Evolutionary conservation across 768 basidiomycete species (phyloP), one percentile per base, ranked within the genome.

Genomic region (Suillus paluster): DNA sequence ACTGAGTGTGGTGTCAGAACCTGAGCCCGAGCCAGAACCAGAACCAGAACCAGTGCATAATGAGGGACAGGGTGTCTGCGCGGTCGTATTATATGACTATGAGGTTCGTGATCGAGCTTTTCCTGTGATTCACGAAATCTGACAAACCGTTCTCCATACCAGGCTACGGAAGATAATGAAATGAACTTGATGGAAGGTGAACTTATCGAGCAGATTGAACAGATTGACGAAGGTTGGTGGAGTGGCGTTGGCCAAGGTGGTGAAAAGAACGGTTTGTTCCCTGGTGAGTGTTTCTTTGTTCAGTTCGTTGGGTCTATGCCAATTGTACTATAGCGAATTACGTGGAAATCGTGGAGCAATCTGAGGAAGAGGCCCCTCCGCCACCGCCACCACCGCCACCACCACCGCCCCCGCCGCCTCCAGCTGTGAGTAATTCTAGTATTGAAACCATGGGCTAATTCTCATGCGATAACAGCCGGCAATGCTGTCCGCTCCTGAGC

Each of bases 221-320:
- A 92, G 74, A 75, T 93, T 17, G 93, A 90, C 66, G 91, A 93
- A 67, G 92, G 92, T 7, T 99, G 96, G 96, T 97, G 95, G 96
- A 84, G 80, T 61, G 96, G 94, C 23, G 79, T 86, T 54, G 88
- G 87, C 34, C 76, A 81, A 45, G 83, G 80, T 25, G 94, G 94
- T 6, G 23, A 33, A 5, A 89, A 90, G 78, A 80, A 75, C 7
- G 96, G 95, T 9, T 74, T 96, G 36, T 97, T 97, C 86, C 95
- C 95, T 62, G 84, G 91, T 93, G 66, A 25, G 27, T 38, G n/a
- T 33, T 8, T 50, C 34, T 56, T 36, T 54, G 6, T 41, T n/a
- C 5, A 34, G 15, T 11, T 42, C 8, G 23, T 9, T 36, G 53
- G 19, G 48, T 45, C n/a, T 38, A 14, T n/a, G 25, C 49, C 45